Conservation (phyloP, 2,329 filamentous ascomycete species). For the Ambrosiella beaveri region DNA sequence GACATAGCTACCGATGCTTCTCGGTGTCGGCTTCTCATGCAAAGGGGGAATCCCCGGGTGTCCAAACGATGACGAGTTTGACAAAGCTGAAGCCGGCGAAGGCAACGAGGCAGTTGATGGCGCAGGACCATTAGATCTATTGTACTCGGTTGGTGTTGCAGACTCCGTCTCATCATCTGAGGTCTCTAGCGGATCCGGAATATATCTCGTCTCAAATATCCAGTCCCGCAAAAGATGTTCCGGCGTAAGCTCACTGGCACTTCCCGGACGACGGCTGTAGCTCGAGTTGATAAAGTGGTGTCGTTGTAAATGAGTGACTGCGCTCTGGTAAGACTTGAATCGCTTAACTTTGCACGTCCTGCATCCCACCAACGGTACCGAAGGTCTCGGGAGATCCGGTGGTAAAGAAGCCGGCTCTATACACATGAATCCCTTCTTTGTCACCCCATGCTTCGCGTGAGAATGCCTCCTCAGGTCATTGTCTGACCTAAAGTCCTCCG, state of each 20-base stretch:
- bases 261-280: conserved; percentile 31
- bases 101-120: conserved; percentile 9
- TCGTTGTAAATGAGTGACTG: conserved; percentile 38
- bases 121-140: neutral
- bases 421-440: conserved; percentile 40
- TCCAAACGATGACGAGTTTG: neutral
- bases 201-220: conserved; percentile 36
- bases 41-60: neutral
- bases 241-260: conserved; percentile 37
- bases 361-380: neutral
- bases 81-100: conserved; percentile 11
- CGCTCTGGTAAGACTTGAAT: conserved; percentile 42
- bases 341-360: conserved; percentile 27
- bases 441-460: conserved; percentile 37
- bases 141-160: conserved; percentile 10
- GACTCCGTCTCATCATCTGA: conserved; percentile 21
- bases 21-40: neutral
- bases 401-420: conserved; percentile 28
- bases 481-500: conserved; percentile 74
- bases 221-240: conserved; percentile 41
- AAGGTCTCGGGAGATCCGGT: conserved; percentile 1
- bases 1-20: too few relatives aligned
- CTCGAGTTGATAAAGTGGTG: conserved; percentile 40
- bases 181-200: conserved; percentile 27
- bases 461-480: conserved; percentile 63